Conservation (phyloP, 805 yeast species). For the Ogataea pignaliae region DNA sequence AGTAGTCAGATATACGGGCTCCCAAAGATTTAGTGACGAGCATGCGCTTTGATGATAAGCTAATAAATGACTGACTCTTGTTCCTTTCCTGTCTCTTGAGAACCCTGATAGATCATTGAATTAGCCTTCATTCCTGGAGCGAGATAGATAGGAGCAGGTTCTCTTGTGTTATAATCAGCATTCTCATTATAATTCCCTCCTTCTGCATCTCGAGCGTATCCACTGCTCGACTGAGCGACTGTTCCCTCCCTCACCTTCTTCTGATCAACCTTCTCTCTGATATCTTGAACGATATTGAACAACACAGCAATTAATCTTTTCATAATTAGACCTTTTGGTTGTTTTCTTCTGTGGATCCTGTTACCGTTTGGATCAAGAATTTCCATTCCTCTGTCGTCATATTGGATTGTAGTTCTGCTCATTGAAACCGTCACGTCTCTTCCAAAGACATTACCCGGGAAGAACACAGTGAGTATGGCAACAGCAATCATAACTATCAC, state of each 20-base stretch:
- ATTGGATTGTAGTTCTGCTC: not conserved
- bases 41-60: too few species aligned
- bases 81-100: too few species aligned
- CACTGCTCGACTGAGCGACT: too few species aligned
- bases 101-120: too few species aligned
- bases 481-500: slow-evolving; percentile 52
- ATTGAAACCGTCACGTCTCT: slow-evolving; percentile 10
- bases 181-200: too few species aligned
- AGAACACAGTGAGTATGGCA: slow-evolving; percentile 44
- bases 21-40: too few species aligned
- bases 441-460: slow-evolving; percentile 61
- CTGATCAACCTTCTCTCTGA: not conserved
- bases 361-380: not conserved
- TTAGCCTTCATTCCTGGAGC: too few species aligned
- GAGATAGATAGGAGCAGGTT: too few species aligned
- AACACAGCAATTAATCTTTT: not conserved
- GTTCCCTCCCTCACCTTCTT: not conserved
- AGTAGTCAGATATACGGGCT: too few species aligned
- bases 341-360: not conserved
- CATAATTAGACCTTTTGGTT: not conserved
- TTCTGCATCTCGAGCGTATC: too few species aligned
- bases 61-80: too few species aligned
- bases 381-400: not conserved
- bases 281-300: not conserved
- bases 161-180: too few species aligned